A percentile compares a stretch with the other conserved stretches of the same genome.
Conservation (phyloP, 495 filamentous ascomycete species). For the Penicillium arizonense region DNA sequence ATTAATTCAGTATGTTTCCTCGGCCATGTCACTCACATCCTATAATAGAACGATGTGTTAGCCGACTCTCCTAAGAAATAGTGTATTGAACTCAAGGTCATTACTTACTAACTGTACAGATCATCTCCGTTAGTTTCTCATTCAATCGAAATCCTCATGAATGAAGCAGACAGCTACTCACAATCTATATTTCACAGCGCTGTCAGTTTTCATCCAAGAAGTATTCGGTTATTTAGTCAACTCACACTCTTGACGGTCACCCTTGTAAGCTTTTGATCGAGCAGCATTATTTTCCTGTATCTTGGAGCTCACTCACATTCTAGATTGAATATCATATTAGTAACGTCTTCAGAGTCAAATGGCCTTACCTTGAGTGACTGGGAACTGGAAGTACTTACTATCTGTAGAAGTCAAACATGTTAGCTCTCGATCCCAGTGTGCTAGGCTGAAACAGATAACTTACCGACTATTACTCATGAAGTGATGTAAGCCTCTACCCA, state of each 20-base stretch:
- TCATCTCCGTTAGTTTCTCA: neutral
- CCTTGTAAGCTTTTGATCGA: neutral
- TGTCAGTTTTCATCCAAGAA: neutral
- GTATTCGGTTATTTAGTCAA: neutral
- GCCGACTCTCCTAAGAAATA: neutral
- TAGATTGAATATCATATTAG: neutral
- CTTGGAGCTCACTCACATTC: neutral
- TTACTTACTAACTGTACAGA: neutral
- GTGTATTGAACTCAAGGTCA: too few relatives aligned
- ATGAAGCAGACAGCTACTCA: neutral
- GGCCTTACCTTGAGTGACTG: too few relatives aligned
- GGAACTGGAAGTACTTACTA: neutral
- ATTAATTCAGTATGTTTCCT: too few relatives aligned
- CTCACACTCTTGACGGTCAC: neutral
- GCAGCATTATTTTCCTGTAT: neutral
- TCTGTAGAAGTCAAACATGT: neutral
- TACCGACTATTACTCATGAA: neutral
- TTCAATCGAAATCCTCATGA: too few relatives aligned
- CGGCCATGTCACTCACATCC: neutral
- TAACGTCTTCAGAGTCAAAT: neutral
- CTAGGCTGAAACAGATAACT: neutral
- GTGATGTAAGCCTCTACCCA: neutral
- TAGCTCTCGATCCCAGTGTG: neutral
- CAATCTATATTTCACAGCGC: neutral
- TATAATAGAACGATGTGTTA: neutral